Conservation (phyloP, 345 rosid species). For the Hevea brasiliensis region DNA sequence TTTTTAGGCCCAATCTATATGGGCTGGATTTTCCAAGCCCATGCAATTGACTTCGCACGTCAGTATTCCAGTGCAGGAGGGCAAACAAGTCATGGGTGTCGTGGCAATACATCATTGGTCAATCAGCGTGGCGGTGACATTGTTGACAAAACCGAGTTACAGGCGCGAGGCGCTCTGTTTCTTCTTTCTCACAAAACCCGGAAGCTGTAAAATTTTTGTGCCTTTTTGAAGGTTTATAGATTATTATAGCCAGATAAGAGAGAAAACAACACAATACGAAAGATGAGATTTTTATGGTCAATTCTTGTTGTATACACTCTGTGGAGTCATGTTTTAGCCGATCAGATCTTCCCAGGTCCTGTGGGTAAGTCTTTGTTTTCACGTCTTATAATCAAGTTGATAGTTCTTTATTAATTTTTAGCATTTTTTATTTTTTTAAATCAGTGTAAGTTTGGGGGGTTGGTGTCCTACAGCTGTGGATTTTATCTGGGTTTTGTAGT, state of each 20-base stretch:
- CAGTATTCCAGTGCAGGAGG: not conserved
- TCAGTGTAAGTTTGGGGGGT: not conserved
- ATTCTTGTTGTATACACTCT: conserved; percentile 29
- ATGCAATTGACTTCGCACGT: not conserved
- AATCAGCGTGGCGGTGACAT: not conserved
- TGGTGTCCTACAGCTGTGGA: not conserved
- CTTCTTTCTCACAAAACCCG: conserved; percentile 5
- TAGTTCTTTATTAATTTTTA: not conserved
- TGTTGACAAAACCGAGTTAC: not conserved
- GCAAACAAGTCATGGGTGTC: not conserved
- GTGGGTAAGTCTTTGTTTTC: conserved; percentile 40
- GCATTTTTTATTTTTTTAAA: not conserved
- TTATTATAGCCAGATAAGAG: not conserved
- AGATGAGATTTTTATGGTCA: conserved; percentile 26
- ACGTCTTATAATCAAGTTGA: not conserved
- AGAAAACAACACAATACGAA: not conserved
- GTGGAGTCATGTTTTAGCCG: conserved; percentile 40
- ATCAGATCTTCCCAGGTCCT: conserved; percentile 69
- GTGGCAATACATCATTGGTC: conserved; percentile 27
- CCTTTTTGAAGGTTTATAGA: not conserved
- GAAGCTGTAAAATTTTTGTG: not conserved
- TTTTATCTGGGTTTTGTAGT: not conserved
- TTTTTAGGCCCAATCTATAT: too few species aligned
- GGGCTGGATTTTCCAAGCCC: not conserved
- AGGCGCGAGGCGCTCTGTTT: not conserved